Percentiles rank a stretch among this genome's conserved stretches.
These are phyloP conservation scores for Hortaea werneckii DNA, from an alignment of 2,329 filamentous ascomycete genomes.

Conservation along the genomic window DNA sequence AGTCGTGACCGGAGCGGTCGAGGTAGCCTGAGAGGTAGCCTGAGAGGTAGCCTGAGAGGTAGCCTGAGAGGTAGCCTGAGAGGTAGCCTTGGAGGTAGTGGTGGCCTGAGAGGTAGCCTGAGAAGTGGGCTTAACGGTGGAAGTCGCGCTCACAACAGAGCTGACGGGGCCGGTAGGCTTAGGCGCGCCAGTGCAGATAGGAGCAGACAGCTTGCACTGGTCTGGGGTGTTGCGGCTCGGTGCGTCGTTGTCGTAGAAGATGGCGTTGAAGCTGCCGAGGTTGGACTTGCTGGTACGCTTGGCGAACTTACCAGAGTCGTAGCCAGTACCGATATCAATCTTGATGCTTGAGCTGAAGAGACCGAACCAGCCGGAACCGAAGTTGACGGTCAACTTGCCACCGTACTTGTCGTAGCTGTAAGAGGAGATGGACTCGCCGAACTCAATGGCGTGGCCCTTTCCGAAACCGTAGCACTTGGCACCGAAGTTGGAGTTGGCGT, in stretches of 20 bases:
- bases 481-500: conserved; percentile 4
- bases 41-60: too few species aligned
- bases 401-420: conserved; percentile 2
- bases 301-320: background rate
- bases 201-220: conserved; percentile 1
- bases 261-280: conserved; percentile 3
- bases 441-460: conserved; percentile 6
- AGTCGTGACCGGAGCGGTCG: background rate
- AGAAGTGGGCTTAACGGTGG: background rate
- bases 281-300: conserved; percentile 1
- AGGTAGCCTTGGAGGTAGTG: too few species aligned
- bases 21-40: background rate
- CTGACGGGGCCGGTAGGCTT: background rate
- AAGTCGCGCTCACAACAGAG: background rate
- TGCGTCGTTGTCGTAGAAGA: conserved; percentile 2
- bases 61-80: too few species aligned
- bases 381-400: conserved; percentile 1
- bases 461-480: conserved; percentile 3
- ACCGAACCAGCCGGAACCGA: background rate
- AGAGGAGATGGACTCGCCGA: conserved; percentile 4
- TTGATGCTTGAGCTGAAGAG: background rate
- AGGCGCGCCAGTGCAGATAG: conserved; percentile 1
- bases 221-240: background rate
- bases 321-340: background rate
- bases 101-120: too few species aligned